Evolutionary conservation across 2,329 filamentous ascomycete species (phyloP), one percentile per base, ranked within the genome.

Genomic region (Emmonsiellopsis sp.): DNA sequence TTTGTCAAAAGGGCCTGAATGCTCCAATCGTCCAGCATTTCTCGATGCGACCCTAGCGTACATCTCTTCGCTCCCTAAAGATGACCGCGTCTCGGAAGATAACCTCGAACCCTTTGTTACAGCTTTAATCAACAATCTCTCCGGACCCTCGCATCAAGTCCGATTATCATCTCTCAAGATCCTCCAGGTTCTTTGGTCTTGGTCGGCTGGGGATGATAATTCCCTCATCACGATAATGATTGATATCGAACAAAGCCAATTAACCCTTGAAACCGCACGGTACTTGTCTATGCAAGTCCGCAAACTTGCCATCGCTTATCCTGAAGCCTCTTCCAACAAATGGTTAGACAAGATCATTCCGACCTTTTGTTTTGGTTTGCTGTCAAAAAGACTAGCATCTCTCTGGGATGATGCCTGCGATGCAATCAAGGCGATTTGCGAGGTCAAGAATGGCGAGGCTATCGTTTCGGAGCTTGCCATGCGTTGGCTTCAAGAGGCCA

Each of bases 401-500:
- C 76, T 94, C 5, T 96, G 92, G 88, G 88, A 95, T 56, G 88
- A 95, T 62, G 81, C 88, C 0, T 82, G 86, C 49, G 80, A 83
- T 52, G 83, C 87, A 0, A 72, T 98, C 63, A 86, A 88, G 62
- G 78, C 85, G 50, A 83, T 98, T 52, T 80, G 84, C 17, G 79
- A 87, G 59, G 79, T 78, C 21, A 84, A 86, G 58, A 70, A 74
- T 40, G 89, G 88, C 21, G 90, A 96, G 65, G 83, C 85, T 34
- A 74, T 79, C 14, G 77, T 96, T 39, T 82, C 85, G 2, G 77
- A 81, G 2, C 74, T 92, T 50, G 85, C 86, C 0, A 88, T 96
- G 62, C 75, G 81, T 51, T 97, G 92, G 91, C 72, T 97, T 5
- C 65, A 71, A 44, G 52, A 63, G 62, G 7, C 48, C 51, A 63